A percentile compares a stretch with the other conserved stretches of the same genome.
phyloP scores from a whole-genome alignment of 495 filamentous ascomycete species.

The Letharia columbiana region DNA sequence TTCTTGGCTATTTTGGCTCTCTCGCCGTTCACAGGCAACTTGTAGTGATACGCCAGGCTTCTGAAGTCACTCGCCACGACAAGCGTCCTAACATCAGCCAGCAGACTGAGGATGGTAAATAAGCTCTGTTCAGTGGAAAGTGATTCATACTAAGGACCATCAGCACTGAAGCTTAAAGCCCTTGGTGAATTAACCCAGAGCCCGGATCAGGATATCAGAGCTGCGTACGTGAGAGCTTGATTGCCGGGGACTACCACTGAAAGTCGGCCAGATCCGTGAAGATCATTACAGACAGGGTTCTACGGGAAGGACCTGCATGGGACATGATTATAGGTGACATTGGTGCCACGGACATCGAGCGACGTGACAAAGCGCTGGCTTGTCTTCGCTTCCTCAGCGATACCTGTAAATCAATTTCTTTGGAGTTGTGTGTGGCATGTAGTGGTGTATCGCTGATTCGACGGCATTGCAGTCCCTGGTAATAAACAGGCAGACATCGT shows the following conservation, averaged over 20 bases:
- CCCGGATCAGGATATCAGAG: constrained; percentile 43
- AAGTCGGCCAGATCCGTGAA: constrained; percentile 34
- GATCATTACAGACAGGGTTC: constrained; percentile 42
- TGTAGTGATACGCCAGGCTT: constrained; percentile 39
- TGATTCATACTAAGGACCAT: not conserved
- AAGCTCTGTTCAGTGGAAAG: not conserved
- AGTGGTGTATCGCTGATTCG: not conserved
- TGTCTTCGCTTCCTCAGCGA: constrained; percentile 39
- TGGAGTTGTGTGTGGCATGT: not conserved
- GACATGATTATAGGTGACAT: constrained; percentile 38
- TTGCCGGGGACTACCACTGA: constrained; percentile 15
- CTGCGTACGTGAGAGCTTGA: constrained; percentile 36
- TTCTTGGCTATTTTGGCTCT: constrained; percentile 40
- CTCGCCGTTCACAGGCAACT: constrained; percentile 41
- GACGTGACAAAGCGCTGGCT: constrained; percentile 35
- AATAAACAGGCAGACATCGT: not conserved
- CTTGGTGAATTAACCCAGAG: constrained; percentile 42
- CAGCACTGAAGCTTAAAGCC: constrained; percentile 45
- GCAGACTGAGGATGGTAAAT: constrained; percentile 41
- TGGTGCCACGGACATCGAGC: constrained; percentile 30
- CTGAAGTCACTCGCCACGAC: constrained; percentile 41
- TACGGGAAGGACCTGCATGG: constrained; percentile 36
- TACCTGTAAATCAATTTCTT: constrained; percentile 24
- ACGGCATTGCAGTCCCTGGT: not conserved
- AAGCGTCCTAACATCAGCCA: constrained; percentile 40